These are phyloP conservation scores for Aureobasidium pullulans DNA, from an alignment of 2,329 filamentous ascomycete genomes.

Conservation along the genomic window DNA sequence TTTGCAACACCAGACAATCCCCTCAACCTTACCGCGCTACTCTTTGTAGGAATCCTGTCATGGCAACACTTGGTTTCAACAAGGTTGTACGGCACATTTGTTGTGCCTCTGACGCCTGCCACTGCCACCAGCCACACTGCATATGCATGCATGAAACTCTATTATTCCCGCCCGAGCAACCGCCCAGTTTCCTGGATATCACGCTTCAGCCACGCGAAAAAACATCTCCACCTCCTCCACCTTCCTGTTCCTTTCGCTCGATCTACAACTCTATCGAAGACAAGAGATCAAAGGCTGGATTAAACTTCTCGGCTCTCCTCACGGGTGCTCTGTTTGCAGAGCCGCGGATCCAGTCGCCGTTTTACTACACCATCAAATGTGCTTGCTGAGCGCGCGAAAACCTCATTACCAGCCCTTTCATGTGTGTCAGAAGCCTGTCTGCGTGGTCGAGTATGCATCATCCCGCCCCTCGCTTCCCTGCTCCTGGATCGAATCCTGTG, in stretches of 20 bases:
- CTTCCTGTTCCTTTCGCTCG: background rate
- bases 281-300: background rate
- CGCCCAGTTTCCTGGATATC: background rate
- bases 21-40: no score
- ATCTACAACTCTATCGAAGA: background rate
- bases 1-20: no score
- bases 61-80: background rate
- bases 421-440: background rate
- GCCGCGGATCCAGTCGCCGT: background rate
- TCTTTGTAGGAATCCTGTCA: background rate
- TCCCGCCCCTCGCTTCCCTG: constrained; percentile 1
- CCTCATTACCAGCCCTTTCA: background rate
- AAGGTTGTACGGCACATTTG: background rate
- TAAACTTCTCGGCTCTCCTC: constrained; percentile 3
- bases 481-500: background rate
- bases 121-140: background rate
- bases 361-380: background rate
- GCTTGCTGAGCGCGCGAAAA: background rate
- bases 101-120: background rate
- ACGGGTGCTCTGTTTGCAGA: constrained; percentile 2
- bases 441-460: background rate
- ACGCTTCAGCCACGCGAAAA: background rate
- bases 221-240: background rate
- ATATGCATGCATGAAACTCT: constrained; percentile 8
- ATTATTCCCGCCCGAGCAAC: constrained; percentile 2